phyloP scores from a whole-genome alignment of 768 basidiomycete species.

The Daedaleopsis sinensis region DNA sequence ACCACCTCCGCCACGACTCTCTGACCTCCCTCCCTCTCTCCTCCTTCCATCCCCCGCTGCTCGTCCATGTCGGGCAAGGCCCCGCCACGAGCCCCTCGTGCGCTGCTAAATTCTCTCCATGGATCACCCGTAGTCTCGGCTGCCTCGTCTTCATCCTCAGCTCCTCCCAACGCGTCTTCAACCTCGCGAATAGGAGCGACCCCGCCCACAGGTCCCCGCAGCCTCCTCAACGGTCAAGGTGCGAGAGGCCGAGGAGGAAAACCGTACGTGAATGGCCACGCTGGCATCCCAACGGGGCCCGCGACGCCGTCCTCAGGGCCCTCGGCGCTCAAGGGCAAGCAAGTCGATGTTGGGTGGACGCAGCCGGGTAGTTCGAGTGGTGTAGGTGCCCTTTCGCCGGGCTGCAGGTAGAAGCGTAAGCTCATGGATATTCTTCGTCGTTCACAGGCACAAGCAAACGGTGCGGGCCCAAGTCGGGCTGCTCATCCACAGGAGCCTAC shows the following conservation, averaged over 20 bases:
- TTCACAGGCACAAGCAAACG: constrained; percentile 25
- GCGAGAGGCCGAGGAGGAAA: constrained; percentile 39
- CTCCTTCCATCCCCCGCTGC: constrained; percentile 14
- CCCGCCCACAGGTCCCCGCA: constrained; percentile 71
- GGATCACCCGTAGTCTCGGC: constrained; percentile 27
- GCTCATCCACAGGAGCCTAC: constrained; percentile 24
- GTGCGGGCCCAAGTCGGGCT: constrained; percentile 25
- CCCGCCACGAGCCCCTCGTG: constrained; percentile 75
- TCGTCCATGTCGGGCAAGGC: constrained; percentile 73
- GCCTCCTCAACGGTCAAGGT: constrained; percentile 41
- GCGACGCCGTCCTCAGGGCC: constrained; percentile 23
- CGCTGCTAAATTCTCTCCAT: constrained; percentile 53
- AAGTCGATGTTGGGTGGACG: constrained; percentile 39
- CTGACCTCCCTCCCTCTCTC: constrained; percentile 6
- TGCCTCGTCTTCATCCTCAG: constrained; percentile 36
- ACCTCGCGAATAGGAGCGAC: constrained; percentile 48
- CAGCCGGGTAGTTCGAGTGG: constrained; percentile 34
- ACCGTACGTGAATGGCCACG: constrained; percentile 47
- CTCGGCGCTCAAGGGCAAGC: constrained; percentile 44
- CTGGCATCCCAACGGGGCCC: constrained; percentile 30
- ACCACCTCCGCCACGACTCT: constrained; percentile 22
- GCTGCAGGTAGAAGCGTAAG: constrained; percentile 17
- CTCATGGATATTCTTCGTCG: constrained; percentile 12
- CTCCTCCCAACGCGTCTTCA: constrained; percentile 34
- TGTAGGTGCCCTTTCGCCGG: constrained; percentile 16